A percentile compares a stretch with the other conserved stretches of the same genome.
Conservation (phyloP, 2,329 filamentous ascomycete genomes). For the Nemania abortiva region DNA sequence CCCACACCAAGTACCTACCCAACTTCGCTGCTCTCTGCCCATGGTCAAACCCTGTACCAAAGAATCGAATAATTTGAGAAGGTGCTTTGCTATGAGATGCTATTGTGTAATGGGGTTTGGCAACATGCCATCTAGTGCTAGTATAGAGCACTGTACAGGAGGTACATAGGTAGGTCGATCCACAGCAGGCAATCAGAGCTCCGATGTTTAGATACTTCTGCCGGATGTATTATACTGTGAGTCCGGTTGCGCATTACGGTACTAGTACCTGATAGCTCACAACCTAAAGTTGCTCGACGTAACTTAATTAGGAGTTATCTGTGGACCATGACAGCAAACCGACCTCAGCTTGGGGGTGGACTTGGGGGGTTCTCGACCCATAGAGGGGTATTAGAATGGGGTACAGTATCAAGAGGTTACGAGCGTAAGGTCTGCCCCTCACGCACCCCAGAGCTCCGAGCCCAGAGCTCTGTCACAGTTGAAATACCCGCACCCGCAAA, state of each 20-base stretch:
- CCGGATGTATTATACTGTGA: not conserved
- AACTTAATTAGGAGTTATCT: constrained; percentile 12
- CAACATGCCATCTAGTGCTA: not conserved
- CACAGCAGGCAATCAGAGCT: not conserved
- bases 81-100: not conserved
- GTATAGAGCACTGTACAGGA: not conserved
- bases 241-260: not conserved
- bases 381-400: constrained; percentile 2
- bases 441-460: constrained; percentile 1
- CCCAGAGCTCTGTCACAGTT: constrained; percentile 26
- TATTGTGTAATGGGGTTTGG: not conserved
- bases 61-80: not conserved
- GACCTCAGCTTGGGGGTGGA: not conserved
- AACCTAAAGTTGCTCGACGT: constrained; percentile 1
- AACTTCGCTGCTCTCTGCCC: not conserved
- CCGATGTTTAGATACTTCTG: no score
- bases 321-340: constrained; percentile 32
- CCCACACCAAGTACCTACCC: constrained; percentile 15
- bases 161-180: no score
- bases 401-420: not conserved
- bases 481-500: constrained; percentile 29
- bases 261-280: not conserved
- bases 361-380: not conserved
- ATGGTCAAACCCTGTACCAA: not conserved
- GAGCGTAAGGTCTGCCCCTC: constrained; percentile 32